A percentile compares a stretch with the other conserved stretches of the same genome.
These are phyloP conservation scores for Sphagnum contortum DNA, from an alignment of 225 moss, liverwort and hornwort species.

Conservation along the genomic window DNA sequence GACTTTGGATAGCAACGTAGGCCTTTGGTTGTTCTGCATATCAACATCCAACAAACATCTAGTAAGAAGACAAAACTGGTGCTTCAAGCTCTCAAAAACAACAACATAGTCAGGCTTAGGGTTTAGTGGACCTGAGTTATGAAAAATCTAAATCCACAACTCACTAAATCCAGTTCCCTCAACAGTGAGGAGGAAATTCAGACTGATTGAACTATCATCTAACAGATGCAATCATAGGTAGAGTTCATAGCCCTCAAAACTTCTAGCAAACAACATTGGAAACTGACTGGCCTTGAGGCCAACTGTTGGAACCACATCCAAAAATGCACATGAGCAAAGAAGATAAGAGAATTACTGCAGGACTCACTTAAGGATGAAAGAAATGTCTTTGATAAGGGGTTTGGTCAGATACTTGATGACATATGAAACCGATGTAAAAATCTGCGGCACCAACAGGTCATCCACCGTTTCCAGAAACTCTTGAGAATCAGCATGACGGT, in stretches of 20 bases:
- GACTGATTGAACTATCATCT: too few relatives aligned
- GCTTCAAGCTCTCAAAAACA: not conserved
- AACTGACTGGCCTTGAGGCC: too few relatives aligned
- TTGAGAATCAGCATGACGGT: too few relatives aligned
- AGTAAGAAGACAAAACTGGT: conserved; percentile 10
- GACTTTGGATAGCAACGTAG: conserved; percentile 73
- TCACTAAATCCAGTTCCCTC: too few relatives aligned
- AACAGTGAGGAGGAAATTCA: too few relatives aligned
- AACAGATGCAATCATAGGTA: too few relatives aligned
- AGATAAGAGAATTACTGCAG: not conserved
- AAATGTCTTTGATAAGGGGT: conserved; percentile 64
- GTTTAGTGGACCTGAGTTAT: too few relatives aligned
- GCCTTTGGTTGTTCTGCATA: conserved; percentile 68
- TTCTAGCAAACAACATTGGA: too few relatives aligned
- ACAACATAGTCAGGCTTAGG: not conserved
- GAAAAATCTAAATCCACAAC: too few relatives aligned
- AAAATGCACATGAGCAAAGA: too few relatives aligned
- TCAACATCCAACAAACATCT: conserved; percentile 1
- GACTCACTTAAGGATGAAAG: conserved; percentile 71
- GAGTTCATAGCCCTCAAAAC: too few relatives aligned
- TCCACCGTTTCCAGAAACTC: not conserved
- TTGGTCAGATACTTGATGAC: conserved; percentile 77
- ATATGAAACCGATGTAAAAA: conserved; percentile 82
- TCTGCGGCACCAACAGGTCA: conserved; percentile 28
- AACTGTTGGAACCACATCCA: too few relatives aligned